phyloP scores from a whole-genome alignment of 176 grass and related monocot species.

The Carex parvula region DNA sequence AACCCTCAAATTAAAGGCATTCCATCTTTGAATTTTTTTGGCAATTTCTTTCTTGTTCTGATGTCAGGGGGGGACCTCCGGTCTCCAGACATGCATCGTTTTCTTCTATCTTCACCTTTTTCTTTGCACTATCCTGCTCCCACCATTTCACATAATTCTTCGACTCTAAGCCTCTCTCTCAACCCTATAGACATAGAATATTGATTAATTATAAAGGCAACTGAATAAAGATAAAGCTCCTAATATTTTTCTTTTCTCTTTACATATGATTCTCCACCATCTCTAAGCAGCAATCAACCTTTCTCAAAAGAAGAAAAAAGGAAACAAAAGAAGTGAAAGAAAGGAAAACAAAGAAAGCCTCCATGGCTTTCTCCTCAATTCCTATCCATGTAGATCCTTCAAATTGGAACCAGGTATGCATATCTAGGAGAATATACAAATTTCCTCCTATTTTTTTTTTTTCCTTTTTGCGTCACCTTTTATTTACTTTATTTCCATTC shows the following conservation, averaged over 20 bases:
- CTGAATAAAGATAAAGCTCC: conserved; percentile 20
- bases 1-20: background rate
- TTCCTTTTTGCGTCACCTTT: conserved; percentile 15
- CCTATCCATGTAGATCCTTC: conserved; percentile 71
- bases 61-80: background rate
- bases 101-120: conserved; percentile 1
- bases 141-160: conserved; percentile 21
- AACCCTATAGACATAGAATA: conserved; percentile 8
- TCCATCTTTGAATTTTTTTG: background rate
- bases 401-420: conserved; percentile 78
- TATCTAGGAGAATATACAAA: conserved; percentile 29
- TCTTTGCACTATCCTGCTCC: conserved; percentile 4
- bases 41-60: background rate
- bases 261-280: conserved; percentile 45
- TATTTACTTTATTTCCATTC: conserved; percentile 20
- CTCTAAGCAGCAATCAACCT: conserved; percentile 47
- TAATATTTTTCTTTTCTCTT: conserved; percentile 5
- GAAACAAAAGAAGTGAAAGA: conserved; percentile 21
- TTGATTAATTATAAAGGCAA: conserved; percentile 18
- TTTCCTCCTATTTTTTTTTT: conserved; percentile 31
- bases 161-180: conserved; percentile 9
- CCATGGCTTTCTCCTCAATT: conserved; percentile 62
- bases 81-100: background rate
- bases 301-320: conserved; percentile 26
- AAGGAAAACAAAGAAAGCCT: conserved; percentile 33